Conservation (phyloP, 306 rosid species). For the Vigna radiata region DNA sequence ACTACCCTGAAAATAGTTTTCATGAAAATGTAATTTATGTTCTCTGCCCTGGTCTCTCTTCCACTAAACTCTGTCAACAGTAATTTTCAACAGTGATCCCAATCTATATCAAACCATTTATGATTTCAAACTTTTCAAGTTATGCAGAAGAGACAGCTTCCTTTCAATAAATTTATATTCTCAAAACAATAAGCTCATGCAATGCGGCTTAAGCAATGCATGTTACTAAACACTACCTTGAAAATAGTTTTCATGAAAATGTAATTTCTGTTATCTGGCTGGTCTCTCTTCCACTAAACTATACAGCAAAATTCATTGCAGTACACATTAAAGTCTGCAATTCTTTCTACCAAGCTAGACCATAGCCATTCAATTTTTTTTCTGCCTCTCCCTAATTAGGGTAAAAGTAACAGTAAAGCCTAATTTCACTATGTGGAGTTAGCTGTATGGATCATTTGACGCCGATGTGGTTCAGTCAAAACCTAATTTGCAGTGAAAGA, state of each 20-base stretch:
- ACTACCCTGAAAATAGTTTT: background rate
- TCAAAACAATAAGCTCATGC: background rate
- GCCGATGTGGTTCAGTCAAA: background rate
- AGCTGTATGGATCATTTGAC: constrained; percentile 1
- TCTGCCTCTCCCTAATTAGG: constrained; percentile 9
- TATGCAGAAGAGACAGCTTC: background rate
- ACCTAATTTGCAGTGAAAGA: constrained; percentile 1
- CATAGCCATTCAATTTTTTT: constrained; percentile 25
- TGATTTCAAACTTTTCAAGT: background rate
- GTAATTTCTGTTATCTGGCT: constrained; percentile 5
- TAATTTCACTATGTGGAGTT: background rate
- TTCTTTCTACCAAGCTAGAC: background rate
- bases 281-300: background rate
- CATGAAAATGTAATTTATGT: constrained; percentile 8
- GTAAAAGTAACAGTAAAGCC: background rate
- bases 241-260: background rate
- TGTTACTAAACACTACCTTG: background rate
- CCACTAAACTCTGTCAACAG: background rate
- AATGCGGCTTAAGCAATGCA: constrained; percentile 5
- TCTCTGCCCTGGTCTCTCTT: background rate
- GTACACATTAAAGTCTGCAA: background rate
- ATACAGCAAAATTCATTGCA: constrained; percentile 1
- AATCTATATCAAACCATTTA: no score
- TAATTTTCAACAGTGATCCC: no score
- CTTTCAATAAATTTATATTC: constrained; percentile 4